Evolutionary conservation across 2,329 filamentous ascomycete species (phyloP).

Genomic region (Paecilomyces sp.): DNA sequence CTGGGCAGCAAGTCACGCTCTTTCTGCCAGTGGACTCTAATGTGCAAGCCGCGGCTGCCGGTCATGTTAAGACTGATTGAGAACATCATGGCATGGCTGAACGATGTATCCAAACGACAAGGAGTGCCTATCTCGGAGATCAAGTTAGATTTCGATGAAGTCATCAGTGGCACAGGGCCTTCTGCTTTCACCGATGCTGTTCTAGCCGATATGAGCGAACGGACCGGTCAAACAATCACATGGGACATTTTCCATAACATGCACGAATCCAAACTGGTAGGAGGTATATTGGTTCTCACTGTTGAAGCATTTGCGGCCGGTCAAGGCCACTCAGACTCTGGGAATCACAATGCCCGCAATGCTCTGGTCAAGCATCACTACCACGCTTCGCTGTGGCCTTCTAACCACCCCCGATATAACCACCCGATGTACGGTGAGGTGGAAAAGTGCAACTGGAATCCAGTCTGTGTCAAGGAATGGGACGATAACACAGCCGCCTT

Average conservation of each 20-base stretch:
- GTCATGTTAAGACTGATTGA: constrained; percentile 64
- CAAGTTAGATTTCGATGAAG: constrained; percentile 63
- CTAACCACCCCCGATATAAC: constrained; percentile 56
- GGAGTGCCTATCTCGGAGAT: constrained; percentile 53
- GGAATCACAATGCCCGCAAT: constrained; percentile 58
- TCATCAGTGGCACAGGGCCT: constrained; percentile 65
- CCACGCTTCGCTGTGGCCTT: constrained; percentile 66
- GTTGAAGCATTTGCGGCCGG: constrained; percentile 67
- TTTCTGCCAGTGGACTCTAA: constrained; percentile 71
- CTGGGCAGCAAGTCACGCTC: constrained; percentile 61
- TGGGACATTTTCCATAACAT: constrained; percentile 63
- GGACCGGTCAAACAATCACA: constrained; percentile 40
- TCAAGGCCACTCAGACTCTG: constrained; percentile 66
- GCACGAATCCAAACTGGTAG: constrained; percentile 58
- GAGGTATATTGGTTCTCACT: constrained; percentile 58
- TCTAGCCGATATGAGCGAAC: constrained; percentile 54
- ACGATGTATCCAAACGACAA: constrained; percentile 53
- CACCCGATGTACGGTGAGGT: constrained; percentile 65
- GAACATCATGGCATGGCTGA: constrained; percentile 61
- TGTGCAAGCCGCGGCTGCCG: constrained; percentile 59
- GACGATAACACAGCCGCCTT: constrained; percentile 58
- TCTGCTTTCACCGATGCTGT: constrained; percentile 63
- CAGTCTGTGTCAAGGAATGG: constrained; percentile 58
- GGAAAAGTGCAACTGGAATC: constrained; percentile 63
- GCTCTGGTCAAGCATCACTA: constrained; percentile 69